These are phyloP conservation scores for Wickerhamiella bombiphila DNA, from an alignment of 805 yeast genomes.

Conservation along the genomic window DNA sequence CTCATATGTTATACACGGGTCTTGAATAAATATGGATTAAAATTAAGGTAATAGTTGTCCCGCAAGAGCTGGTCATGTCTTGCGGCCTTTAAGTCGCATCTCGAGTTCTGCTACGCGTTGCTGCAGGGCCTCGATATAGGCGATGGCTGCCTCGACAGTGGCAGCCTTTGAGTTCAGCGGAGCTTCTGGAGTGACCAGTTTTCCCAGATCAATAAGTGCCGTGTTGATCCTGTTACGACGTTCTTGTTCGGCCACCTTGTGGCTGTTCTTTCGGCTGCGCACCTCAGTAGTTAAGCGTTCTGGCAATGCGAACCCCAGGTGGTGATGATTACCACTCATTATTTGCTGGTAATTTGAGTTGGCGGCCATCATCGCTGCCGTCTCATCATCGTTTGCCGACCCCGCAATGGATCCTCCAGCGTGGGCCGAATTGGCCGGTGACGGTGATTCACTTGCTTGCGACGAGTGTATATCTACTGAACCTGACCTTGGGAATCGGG, in stretches of 20 bases:
- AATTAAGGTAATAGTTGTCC: no score
- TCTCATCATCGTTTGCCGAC: not conserved
- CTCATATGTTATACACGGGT: no score
- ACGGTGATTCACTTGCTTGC: no score
- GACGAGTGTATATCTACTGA: no score
- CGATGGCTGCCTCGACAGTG: conserved; percentile 79
- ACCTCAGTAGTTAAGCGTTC: conserved; percentile 26
- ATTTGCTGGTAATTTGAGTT: conserved; percentile 31
- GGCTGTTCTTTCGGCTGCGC: conserved; percentile 48
- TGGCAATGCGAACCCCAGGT: conserved; percentile 29
- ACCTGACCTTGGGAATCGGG: no score
- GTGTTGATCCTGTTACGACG: conserved; percentile 81
- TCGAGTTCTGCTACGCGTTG: conserved; percentile 22
- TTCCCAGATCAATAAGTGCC: conserved; percentile 64
- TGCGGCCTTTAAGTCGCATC: not conserved
- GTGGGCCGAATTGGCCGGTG: no score
- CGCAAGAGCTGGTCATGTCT: no score
- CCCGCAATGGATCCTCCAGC: no score
- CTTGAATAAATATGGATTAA: no score
- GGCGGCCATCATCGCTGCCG: conserved; percentile 18
- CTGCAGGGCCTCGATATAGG: conserved; percentile 41
- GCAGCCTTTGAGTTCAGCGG: conserved; percentile 58
- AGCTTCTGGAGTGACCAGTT: conserved; percentile 44
- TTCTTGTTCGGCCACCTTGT: conserved; percentile 92
- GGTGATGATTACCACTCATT: conserved; percentile 29